Base-by-base conservation (phyloP, 768 basidiomycete species). In the Suillus americanus region DNA sequence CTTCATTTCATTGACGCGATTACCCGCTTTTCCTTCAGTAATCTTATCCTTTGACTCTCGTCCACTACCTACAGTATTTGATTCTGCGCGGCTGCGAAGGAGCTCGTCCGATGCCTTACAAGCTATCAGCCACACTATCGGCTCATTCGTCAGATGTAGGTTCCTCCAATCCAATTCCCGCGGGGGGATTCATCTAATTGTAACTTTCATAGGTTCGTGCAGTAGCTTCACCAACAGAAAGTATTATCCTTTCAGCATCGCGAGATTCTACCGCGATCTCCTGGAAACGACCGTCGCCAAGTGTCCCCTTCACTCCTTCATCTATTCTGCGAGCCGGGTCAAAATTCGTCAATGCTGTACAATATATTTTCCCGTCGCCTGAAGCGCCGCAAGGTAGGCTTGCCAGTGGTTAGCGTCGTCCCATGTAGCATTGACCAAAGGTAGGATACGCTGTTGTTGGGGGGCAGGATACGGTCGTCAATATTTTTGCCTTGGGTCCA, bases 181-280 rank as follows among this genome's bases (percentile, higher is more conserved):
- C 61, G 7, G 41, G 61, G 51, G 62, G 56, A 43, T 33, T 45
- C 43, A 73, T 69, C 67, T 72, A 66, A 74, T 66, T 63, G 66
- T 62, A 66, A 56, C 28, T 68, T 65, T 69, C 70, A 43, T 73
- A 97, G 94, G 95, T 97, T 68, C 90, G 94, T 72, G 90, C 87
- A 41, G 81, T 98, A 66, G 85, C 79, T 61, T 87, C 92, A 51
- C 92, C 94, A 41, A 86, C 86, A 35, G 81, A 92, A 75, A 81
- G 87, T 69, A 83, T 94, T 67, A 80, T 98, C 67, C 82, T 99
- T 66, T 97, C 95, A 25, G 92, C 91, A 65, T 97, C 96, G 54
- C 88, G 96, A 73, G 96, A 98, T 82, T 82, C 91, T 18, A 93
- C 94, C 48, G 92, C 94, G 68, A 93, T 96, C 74, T 82, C 88